Base-by-base conservation (phyloP, 108 stramenopile species). In the Cyclotella sp. region DNA sequence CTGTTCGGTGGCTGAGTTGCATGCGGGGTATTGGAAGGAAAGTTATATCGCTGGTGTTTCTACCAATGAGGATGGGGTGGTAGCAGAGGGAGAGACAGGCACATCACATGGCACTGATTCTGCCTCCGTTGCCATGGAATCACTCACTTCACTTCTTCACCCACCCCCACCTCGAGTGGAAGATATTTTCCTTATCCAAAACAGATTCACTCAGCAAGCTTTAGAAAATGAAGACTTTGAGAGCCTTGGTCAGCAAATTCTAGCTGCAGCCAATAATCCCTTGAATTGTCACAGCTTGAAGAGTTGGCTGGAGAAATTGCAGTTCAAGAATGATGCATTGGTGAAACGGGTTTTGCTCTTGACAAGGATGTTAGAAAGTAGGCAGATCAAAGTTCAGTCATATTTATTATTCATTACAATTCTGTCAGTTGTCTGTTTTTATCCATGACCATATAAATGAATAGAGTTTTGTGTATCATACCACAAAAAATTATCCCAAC, bases 141-240 rank as follows among this genome's bases (percentile, higher is more conserved):
- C 68, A 13, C 34, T 54, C 22, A 40, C 69, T 0, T 52, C 61
- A 0, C 34, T 78, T 0, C 70, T 71, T 27, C 42, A 78, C 43
- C 52, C 63, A 22, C 9, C 44, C 9, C 68, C 67, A 75, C 22
- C 62, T 6, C 61, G 16, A 29, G 72, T 91, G 24, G 78, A 85
- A 45, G 90, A 91, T 72, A 84, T 76, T 2, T 89, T 91, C 54
- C 46, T 82, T 53, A 85, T 91, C 40, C 85, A 85, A 29, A 64
- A 79, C 68, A 65, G 68, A 68, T 67, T 76, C 9, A 86, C 87
- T 3, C 68, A 81, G 19, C 66, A 80, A 63, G 87, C 70, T 7
- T 63, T 88, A 43, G 88, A 89, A 27, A 88, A 89, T 64, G 87
- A 86, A 29, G 84, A 89, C 28, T 68, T 92, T 41, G 84, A 87